Evolutionary conservation across 2,329 filamentous ascomycete genomes (phyloP).

Genomic region (Hymenoscyphus scutula): DNA sequence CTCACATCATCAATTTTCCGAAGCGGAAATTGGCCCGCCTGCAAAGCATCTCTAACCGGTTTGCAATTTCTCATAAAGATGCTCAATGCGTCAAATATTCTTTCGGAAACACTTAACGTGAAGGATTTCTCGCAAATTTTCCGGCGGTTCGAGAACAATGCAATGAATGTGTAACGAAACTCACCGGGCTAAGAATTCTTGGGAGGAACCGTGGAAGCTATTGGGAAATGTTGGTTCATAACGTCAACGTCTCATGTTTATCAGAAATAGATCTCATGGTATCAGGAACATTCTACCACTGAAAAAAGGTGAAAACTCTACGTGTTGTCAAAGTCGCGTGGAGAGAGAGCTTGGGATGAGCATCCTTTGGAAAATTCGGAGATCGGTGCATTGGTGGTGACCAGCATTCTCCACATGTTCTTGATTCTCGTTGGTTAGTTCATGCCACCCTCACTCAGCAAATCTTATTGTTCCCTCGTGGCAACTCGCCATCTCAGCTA

Average conservation of each 20-base stretch:
- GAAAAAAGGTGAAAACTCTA: not conserved
- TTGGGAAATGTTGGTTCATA: not conserved
- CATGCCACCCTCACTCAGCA: not conserved
- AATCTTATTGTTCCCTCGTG: slow-evolving; percentile 5
- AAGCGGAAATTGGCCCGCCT: not conserved
- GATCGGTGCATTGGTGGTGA: not conserved
- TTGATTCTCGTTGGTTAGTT: not conserved
- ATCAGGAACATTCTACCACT: not conserved
- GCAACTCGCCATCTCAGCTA: slow-evolving; percentile 6
- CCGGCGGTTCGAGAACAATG: not conserved
- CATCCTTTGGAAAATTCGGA: not conserved
- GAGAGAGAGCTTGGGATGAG: not conserved
- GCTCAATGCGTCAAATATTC: not conserved
- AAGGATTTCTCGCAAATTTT: not conserved
- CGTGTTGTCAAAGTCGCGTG: not conserved
- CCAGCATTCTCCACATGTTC: not conserved
- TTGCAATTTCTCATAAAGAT: not conserved
- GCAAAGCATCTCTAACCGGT: not conserved
- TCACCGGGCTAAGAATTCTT: not conserved
- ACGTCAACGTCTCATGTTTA: not conserved
- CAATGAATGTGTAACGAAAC: not conserved
- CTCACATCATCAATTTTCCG: slow-evolving; percentile 5
- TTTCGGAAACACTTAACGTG: not conserved
- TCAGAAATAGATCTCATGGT: not conserved
- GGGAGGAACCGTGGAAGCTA: not conserved